Evolutionary conservation across 202 grass and related monocot genomes (phyloP), one percentile per base, ranked within the genome.

Genomic region (Eragrostis tef): DNA sequence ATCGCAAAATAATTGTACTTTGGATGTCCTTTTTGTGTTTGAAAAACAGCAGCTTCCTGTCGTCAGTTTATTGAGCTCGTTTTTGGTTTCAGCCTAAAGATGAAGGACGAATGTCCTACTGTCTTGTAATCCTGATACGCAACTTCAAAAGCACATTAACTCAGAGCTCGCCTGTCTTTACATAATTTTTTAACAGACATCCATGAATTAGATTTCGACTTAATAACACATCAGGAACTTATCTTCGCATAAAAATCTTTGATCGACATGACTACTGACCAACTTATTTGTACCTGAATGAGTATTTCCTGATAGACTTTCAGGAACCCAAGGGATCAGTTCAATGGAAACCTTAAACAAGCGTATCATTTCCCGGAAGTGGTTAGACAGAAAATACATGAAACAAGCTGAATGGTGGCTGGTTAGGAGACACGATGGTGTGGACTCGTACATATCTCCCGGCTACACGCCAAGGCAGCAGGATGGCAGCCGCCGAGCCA

Each of bases 1-100:
- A 86, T 86, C 84, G 12, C 50, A 36, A 81, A 75, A 75, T 62
- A 20, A 86, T 69, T 81, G 62, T 60, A 68, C 62, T 43, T 75
- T 48, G 4, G 1, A 64, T n/a, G 21, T 56, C 6, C 12, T 50
- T 29, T 59, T 25, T 47, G 10, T 54, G 34, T 41, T 49, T 13
- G 7, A 2, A 46, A 71, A 73, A 7, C 4, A 19, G 43, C 15
- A 11, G 10, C 8, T 44, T 44, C 6, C 12, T 43, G 14, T 43
- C 45, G 7, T 71, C 29, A 20, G 12, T 36, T 1, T 6, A 3
- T 2, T 15, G 16, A 10, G 29, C n/a, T 19, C 19, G 26, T 17
- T 9, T 39, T 39, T 39, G 34, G 61, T 78, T 63, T 53, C 27
- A 51, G 53, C 63, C 29, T 3, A 63, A 14, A 25, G 9, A 2